Conservation (phyloP, 306 rosid species). For the Fragaria vesca region DNA sequence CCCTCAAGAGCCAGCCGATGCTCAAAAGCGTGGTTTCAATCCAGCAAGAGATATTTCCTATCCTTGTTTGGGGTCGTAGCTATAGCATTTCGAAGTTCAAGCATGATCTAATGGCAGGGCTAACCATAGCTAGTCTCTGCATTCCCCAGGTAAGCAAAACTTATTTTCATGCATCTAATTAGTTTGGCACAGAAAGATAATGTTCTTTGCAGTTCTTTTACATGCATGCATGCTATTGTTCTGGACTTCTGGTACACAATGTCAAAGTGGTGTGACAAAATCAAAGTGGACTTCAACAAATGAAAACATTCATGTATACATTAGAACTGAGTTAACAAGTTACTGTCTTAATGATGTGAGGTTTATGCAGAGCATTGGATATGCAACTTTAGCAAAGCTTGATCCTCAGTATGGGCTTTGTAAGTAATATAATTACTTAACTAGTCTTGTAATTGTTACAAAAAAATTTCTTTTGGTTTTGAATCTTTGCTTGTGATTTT, state of each 20-base stretch:
- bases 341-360: background rate
- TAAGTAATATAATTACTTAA: conserved; percentile 38
- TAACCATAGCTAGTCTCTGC: conserved; percentile 69
- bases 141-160: conserved; percentile 63
- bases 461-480: background rate
- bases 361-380: conserved; percentile 78
- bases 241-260: background rate
- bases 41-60: conserved; percentile 41
- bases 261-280: background rate
- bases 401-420: conserved; percentile 89
- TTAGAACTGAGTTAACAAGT: background rate
- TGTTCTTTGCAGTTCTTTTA: background rate
- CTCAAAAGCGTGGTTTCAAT: conserved; percentile 15
- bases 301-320: background rate
- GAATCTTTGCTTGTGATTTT: too few species aligned
- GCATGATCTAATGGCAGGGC: conserved; percentile 61
- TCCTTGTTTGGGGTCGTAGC: conserved; percentile 41
- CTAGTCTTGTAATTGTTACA: background rate
- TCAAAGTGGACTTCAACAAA: background rate
- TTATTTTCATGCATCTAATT: background rate
- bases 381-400: conserved; percentile 82
- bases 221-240: background rate
- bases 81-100: conserved; percentile 42
- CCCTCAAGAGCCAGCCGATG: conserved; percentile 33
- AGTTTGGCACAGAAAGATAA: background rate